Evolutionary conservation across 1,139 yeast species (phyloP).

Genomic region (Sugiyamaella pinicola): DNA sequence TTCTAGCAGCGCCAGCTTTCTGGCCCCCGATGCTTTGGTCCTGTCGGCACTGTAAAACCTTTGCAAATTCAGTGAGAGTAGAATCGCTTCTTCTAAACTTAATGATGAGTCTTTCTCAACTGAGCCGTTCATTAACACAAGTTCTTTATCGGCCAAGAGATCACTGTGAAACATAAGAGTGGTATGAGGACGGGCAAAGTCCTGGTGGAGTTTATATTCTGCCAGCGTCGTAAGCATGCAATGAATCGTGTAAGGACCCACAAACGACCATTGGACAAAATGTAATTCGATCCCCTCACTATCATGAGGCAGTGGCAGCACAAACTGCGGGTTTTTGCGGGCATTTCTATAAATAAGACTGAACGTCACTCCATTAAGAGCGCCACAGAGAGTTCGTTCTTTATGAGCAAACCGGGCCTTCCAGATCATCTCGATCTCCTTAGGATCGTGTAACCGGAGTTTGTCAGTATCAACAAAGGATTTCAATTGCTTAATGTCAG

Average conservation of each 20-base stretch:
- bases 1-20: constrained; percentile 57
- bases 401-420: constrained; percentile 74
- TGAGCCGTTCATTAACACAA: constrained; percentile 85
- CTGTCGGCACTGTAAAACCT: constrained; percentile 81
- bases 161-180: constrained; percentile 88
- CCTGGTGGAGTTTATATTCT: constrained; percentile 88
- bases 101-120: constrained; percentile 72
- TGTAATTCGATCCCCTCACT: constrained; percentile 75
- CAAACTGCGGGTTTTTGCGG: constrained; percentile 65
- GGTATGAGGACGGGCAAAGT: constrained; percentile 94
- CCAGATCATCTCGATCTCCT: constrained; percentile 85
- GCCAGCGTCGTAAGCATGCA: constrained; percentile 90
- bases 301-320: constrained; percentile 49
- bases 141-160: constrained; percentile 57
- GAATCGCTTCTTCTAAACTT: constrained; percentile 70
- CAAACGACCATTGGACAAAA: constrained; percentile 91
- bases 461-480: constrained; percentile 74
- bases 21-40: constrained; percentile 42
- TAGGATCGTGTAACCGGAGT: constrained; percentile 51
- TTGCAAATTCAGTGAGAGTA: constrained; percentile 77
- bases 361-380: constrained; percentile 58
- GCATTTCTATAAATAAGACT: constrained; percentile 66
- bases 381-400: constrained; percentile 66
- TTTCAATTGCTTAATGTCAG: constrained; percentile 66
- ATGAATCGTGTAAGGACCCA: constrained; percentile 81